Conservation (phyloP, 1,284 basidiomycete species). For the Sparassis latifolia region DNA sequence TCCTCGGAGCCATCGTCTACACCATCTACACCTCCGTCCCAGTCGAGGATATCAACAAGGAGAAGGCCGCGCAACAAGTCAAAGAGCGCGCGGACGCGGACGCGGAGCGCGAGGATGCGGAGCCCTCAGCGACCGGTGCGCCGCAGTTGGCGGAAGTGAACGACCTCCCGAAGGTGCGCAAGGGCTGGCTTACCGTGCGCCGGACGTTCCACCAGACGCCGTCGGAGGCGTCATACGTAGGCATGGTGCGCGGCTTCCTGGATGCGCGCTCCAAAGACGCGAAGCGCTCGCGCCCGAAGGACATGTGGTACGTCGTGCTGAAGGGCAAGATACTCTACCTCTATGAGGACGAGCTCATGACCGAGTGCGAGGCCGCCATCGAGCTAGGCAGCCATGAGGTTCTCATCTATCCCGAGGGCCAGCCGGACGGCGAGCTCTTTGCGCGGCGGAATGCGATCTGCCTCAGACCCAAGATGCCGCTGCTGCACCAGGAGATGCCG, state of each 20-base stretch:
- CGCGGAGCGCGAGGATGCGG: conserved; percentile 24
- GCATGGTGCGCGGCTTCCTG: conserved; percentile 63
- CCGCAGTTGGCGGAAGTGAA: conserved; percentile 35
- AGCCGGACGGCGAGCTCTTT: conserved; percentile 82
- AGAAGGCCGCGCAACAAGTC: conserved; percentile 8
- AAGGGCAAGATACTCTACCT: conserved; percentile 87
- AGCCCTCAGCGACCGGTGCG: conserved; percentile 19
- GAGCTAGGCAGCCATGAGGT: conserved; percentile 75
- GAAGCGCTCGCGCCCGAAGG: conserved; percentile 72
- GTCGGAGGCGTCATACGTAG: conserved; percentile 61
- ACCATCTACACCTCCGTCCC: conserved; percentile 76
- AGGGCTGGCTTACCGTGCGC: conserved; percentile 83
- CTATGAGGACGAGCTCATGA: conserved; percentile 85
- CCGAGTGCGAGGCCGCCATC: conserved; percentile 81
- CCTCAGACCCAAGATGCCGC: conserved; percentile 47
- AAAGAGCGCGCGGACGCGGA: conserved; percentile 2
- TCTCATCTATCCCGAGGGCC: conserved; percentile 63
- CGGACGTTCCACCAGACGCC: conserved; percentile 68
- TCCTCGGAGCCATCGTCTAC: conserved; percentile 49
- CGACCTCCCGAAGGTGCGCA: conserved; percentile 60
- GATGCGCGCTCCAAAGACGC: conserved; percentile 75
- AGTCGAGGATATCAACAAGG: conserved; percentile 28
- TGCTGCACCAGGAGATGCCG: conserved; percentile 32
- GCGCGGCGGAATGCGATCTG: conserved; percentile 84
- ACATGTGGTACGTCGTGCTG: conserved; percentile 84